A percentile compares a stretch with the other conserved stretches of the same genome.
Conservation (phyloP, 768 basidiomycete genomes). For the Suillus alpinus region DNA sequence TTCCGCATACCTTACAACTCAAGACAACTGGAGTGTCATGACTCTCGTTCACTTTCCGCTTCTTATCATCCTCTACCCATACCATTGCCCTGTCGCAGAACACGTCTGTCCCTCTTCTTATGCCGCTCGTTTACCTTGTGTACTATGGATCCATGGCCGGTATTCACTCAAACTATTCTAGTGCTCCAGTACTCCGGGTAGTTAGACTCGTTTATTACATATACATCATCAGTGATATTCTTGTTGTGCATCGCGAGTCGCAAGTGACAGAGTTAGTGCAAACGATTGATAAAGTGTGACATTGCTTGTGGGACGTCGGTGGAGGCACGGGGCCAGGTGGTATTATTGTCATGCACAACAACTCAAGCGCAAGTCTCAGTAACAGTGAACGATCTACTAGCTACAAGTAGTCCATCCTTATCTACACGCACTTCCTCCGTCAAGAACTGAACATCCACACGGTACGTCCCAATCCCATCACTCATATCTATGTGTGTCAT, state of each 20-base stretch:
- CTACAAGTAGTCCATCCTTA: constrained; percentile 30
- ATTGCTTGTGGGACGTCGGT: neutral
- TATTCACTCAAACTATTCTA: constrained; percentile 8
- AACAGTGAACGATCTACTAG: constrained; percentile 18
- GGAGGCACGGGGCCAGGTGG: neutral
- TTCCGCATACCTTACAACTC: constrained; percentile 1
- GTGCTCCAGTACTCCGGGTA: neutral
- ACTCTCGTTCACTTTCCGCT: neutral
- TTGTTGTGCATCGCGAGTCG: neutral
- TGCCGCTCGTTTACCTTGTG: constrained; percentile 8
- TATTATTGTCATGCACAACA: neutral
- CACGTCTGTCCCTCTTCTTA: neutral
- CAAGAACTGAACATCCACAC: constrained; percentile 45
- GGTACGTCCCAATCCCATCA: constrained; percentile 41
- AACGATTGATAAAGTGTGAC: neutral
- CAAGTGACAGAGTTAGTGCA: neutral
- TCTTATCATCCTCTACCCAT: neutral
- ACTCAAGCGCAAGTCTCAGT: neutral
- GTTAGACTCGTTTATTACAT: constrained; percentile 1
- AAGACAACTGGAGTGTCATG: neutral
- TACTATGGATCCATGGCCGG: constrained; percentile 7
- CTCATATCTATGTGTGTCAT: constrained; percentile 44
- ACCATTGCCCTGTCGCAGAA: neutral
- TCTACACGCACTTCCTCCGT: constrained; percentile 60
- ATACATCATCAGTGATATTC: constrained; percentile 11